phyloP scores from a whole-genome alignment of 2,329 filamentous ascomycete species.

The Emmonsiellopsis sp. region DNA sequence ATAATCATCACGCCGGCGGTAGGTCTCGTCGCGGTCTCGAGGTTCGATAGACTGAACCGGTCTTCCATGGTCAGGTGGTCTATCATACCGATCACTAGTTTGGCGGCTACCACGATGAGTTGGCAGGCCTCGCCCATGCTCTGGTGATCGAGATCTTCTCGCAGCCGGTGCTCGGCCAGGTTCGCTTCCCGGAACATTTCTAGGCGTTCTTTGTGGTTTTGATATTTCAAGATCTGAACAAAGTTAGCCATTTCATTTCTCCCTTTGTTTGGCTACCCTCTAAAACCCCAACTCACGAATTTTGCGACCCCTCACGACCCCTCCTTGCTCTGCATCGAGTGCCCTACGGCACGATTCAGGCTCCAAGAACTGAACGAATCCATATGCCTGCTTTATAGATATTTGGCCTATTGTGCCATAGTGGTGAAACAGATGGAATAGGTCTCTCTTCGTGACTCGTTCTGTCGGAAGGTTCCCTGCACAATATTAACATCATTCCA shows the following conservation, averaged over 20 bases:
- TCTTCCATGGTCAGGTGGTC: slow-evolving; percentile 25
- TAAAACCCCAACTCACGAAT: slow-evolving; percentile 60
- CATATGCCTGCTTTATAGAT: slow-evolving; percentile 91
- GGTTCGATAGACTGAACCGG: slow-evolving; percentile 39
- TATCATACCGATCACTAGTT: slow-evolving; percentile 36
- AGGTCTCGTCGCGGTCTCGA: slow-evolving; percentile 33
- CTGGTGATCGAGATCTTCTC: slow-evolving; percentile 54
- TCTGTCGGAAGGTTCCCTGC: slow-evolving; percentile 85
- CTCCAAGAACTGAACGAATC: slow-evolving; percentile 89
- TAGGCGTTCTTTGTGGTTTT: slow-evolving; percentile 62
- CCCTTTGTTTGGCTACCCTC: not conserved
- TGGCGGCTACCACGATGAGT: slow-evolving; percentile 21
- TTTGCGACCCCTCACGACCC: slow-evolving; percentile 75
- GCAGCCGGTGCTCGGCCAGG: slow-evolving; percentile 17
- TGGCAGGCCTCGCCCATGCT: slow-evolving; percentile 41
- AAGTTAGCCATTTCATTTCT: slow-evolving; percentile 1
- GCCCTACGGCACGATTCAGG: slow-evolving; percentile 64
- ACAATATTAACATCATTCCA: slow-evolving; percentile 8
- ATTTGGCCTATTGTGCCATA: slow-evolving; percentile 88
- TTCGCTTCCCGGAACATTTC: slow-evolving; percentile 34
- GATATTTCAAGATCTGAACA: slow-evolving; percentile 77
- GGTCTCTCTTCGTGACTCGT: slow-evolving; percentile 83
- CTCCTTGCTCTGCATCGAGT: slow-evolving; percentile 68
- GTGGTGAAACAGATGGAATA: slow-evolving; percentile 81
- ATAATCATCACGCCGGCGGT: slow-evolving; percentile 53